Evolutionary conservation across 352 stramenopile species (phyloP), one percentile per base, ranked within the genome.

Genomic region (Aphanomyces invadans): DNA sequence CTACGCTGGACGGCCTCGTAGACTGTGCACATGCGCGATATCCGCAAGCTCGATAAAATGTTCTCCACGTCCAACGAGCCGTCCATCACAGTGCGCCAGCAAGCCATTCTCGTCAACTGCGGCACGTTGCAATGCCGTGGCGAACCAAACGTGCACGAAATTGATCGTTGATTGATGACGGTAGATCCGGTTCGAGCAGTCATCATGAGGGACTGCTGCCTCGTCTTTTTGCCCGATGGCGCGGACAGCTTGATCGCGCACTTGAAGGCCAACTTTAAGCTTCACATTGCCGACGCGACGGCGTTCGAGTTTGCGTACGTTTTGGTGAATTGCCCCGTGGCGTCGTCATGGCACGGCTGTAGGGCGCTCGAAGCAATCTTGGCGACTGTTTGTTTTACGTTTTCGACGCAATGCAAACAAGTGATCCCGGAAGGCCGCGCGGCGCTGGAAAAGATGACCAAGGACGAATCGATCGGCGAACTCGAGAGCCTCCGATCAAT

Each of bases 161-260:
- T 61, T 69, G 25, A 63, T 19, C 10, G 26, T 12, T 28, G 39
- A 26, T 69, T 28, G 36, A 10, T 71, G 26, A 55, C 29, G 12
- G 49, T 48, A 80, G 77, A 88, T 53, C 81, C 81, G 5, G 61
- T 90, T 29, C 79, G 79, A 3, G 81, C 79, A 4, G 82, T 90
- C 63, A 80, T 90, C 60, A 84, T 90, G 78, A 74, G 81, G 36
- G 72, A 86, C 32, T 60, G 71, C 23, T 87, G 79, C 44, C 55
- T 85, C 12, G 76, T 87, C 48, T 87, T 85, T 38, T 73, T 87
- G 1, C 76, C 70, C n/a, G 73, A 80, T 48, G 74, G 54, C 38
- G 25, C 25, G 7, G 29, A 29, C 25, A 39, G 19, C 25, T 57
- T 57, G 49, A 38, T 29, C 9, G n/a, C 52, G n/a, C 17, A 17